A percentile compares a stretch with the other conserved stretches of the same genome.
Conservation (phyloP, 345 rosid genomes). For the Lagerstroemia speciosa region DNA sequence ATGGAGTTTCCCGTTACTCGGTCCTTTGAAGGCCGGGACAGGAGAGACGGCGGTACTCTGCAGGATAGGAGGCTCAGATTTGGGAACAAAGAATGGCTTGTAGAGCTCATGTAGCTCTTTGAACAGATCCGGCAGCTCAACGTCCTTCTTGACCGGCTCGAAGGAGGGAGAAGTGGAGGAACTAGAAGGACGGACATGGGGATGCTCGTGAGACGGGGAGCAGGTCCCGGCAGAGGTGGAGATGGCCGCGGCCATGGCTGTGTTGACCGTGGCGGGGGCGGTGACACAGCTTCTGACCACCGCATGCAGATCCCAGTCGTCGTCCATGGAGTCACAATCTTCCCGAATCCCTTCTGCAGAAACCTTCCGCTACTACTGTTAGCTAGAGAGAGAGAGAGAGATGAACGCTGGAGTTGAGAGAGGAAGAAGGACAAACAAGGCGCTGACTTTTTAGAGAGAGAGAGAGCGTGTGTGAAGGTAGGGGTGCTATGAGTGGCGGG, state of each 20-base stretch:
- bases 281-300: constrained; percentile 74
- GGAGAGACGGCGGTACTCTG: constrained; percentile 34
- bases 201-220: not conserved
- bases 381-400: constrained; percentile 25
- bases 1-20: constrained; percentile 1
- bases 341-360: not conserved
- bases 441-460: constrained; percentile 67
- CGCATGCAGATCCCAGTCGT: constrained; percentile 86
- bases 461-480: constrained; percentile 13
- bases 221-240: constrained; percentile 1
- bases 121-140: constrained; percentile 10
- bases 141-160: constrained; percentile 10
- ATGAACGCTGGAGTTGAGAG: too few relatives aligned
- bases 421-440: constrained; percentile 41
- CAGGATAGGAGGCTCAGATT: constrained; percentile 19
- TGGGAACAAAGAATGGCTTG: constrained; percentile 48
- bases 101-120: constrained; percentile 67
- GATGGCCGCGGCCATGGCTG: constrained; percentile 8
- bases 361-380: not conserved
- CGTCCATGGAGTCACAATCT: constrained; percentile 14
- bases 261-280: constrained; percentile 21
- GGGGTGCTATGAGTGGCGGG: constrained; percentile 13
- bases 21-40: constrained; percentile 17
- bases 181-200: constrained; percentile 5
- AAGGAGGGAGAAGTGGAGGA: constrained; percentile 22